Base-by-base conservation (phyloP, 1,284 basidiomycete species). In the Leucoagaricus sp. region DNA sequence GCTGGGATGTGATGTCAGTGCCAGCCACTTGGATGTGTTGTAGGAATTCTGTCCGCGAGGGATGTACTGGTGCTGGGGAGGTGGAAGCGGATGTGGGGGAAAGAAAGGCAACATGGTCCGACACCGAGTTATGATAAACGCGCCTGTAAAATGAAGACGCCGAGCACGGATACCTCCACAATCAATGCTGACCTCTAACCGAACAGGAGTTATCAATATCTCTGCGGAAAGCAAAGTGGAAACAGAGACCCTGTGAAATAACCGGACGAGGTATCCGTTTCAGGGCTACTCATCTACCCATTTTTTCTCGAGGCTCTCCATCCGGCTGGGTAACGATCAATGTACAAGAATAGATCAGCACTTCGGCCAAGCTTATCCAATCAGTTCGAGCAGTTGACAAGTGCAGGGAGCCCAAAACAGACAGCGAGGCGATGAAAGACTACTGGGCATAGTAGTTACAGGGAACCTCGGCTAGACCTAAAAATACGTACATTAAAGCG, bases 91-190 rank as follows among this genome's bases (percentile, higher is more conserved):
- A 7, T 45, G 29, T 21, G 34, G 33, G 55, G 23, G 23, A 25
- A 28, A 41, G 26, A 49, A 49, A 28, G n/a, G 29, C n/a, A 53
- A 33, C 46, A 49, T 48, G 25, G 38, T 13, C 15, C 36, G 19
- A 57, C 55, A 51, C 55, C 49, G 55, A 28, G 55, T 57, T 48
- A 31, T 55, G 53, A 54, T 48, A 47, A 48, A 29, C 45, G 45
- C 45, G 28, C 45, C 40, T 26, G 45, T 38, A 47, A 9, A 29
- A 48, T 48, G 52, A 31, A 25, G 6, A 47, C 15, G 19, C 42
- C 31, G 15, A 21, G 44, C 33, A 33, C 28, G 38, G 33, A 42
- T 17, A 19, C 38, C 50, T 26, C 23, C 40, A 42, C 49, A 31
- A 52, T 29, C 21, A 42, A 31, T 9, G 34, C n/a, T 28, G 29